Base-by-base conservation (phyloP, 2,329 filamentous ascomycete genomes). In the Colletotrichum siamense region DNA sequence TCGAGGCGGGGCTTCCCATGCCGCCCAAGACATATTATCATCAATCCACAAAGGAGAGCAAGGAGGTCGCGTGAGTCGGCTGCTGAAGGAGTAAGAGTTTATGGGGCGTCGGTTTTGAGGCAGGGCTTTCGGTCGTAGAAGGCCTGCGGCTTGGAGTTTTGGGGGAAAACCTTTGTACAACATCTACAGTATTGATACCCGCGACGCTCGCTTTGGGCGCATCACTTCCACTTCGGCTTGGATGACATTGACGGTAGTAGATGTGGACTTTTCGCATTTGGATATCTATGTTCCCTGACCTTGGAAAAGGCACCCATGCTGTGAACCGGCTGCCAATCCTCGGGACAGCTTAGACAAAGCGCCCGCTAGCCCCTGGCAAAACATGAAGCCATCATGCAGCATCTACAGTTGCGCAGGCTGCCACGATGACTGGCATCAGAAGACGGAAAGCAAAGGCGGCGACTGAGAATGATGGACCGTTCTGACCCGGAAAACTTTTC, bases 1-100 rank as follows among this genome's bases (percentile, higher is more conserved):
- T 91, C 18, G 89, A 90, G 68, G 84, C 82, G 26, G 88, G 86
- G 4, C 79, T 91, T 79, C 83, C 85, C 73, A 83, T 86, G 80
- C 90, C 90, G 26, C 83, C 84, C n/a, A 86, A 82, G 82, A 87
- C 85, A 4, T 89, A 90, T 77, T 49, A 77, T 22, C 65, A 68
- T n/a, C 81, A 82, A 15, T 73, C 79, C 63, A 77, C 80, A 34
- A 81, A 80, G 26, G 77, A 80, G 49, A 80, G 82, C 24, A 76
- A 78, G 62, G 69, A 76, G 44, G 69, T 24, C 18, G 73, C 66
- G 36, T 75, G 75, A 74, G 9, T 26, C 8, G 10, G 18, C 18
- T n/a, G 13, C n/a, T 7, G 28, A 13, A 6, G 28, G 18, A n/a
- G 9, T n/a, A 3, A 22, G 59, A 16, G 36, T 18, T 39, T 39